Percentiles rank a stretch among this genome's conserved stretches.
Conservation (phyloP, 768 basidiomycete genomes). For the Gyrodon lividus region DNA sequence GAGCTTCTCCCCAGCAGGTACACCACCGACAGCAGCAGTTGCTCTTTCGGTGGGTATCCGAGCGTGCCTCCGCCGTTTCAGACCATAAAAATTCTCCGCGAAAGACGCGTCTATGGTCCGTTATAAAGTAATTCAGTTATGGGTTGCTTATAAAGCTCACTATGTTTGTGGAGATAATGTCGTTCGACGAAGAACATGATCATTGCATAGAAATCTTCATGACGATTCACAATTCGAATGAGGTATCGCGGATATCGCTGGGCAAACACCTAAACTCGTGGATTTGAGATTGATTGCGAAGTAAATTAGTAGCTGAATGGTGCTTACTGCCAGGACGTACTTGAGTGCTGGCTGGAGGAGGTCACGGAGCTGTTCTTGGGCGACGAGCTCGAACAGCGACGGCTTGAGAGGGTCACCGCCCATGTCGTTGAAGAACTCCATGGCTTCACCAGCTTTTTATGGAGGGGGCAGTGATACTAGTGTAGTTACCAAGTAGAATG, state of each 20-base stretch:
- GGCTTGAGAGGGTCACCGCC: constrained; percentile 74
- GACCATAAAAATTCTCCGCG: constrained; percentile 93
- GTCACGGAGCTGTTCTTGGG: constrained; percentile 90
- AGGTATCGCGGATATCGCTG: constrained; percentile 94
- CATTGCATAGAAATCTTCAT: constrained; percentile 93
- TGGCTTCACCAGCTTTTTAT: constrained; percentile 26
- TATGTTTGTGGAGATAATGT: constrained; percentile 84
- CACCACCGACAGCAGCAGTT: constrained; percentile 62
- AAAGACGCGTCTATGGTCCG: constrained; percentile 77
- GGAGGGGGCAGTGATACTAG: background rate
- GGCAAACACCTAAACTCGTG: constrained; percentile 74
- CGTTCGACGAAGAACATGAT: constrained; percentile 90
- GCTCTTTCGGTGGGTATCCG: constrained; percentile 70
- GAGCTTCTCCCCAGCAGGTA: constrained; percentile 65
- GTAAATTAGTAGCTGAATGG: background rate
- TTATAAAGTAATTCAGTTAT: background rate
- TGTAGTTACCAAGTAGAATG: too few species aligned
- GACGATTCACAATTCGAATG: constrained; percentile 84
- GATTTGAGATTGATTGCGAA: background rate
- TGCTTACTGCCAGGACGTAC: constrained; percentile 84
- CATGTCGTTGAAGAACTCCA: constrained; percentile 83
- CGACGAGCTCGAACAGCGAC: constrained; percentile 87
- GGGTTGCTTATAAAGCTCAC: constrained; percentile 42
- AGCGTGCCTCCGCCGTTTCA: constrained; percentile 76
- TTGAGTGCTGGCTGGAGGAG: constrained; percentile 92